Conservation (phyloP, 139 green algal genomes). For the Micractinium conductrix region DNA sequence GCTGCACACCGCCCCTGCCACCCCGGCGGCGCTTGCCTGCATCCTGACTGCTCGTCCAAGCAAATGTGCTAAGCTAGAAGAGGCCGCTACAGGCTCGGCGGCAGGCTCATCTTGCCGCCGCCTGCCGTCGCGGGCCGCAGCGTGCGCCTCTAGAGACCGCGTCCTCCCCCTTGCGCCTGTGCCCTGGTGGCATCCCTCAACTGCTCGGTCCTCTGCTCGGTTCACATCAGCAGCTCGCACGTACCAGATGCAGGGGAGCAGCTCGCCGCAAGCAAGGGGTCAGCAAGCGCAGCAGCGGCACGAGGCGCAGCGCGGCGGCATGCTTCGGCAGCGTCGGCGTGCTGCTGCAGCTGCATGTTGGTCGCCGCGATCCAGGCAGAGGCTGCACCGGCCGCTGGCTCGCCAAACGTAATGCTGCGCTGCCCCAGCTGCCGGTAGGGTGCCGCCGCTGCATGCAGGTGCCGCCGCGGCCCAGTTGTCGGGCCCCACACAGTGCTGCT, state of each 20-base stretch:
- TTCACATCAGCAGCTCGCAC: not conserved
- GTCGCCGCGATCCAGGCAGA: not conserved
- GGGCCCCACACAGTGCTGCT: not conserved
- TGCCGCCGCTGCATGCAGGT: too few species aligned
- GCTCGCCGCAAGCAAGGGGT: not conserved
- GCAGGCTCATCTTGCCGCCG: not conserved
- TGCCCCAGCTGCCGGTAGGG: too few species aligned
- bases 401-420: not conserved
- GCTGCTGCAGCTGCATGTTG: not conserved
- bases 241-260: not conserved
- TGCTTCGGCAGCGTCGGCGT: too few species aligned
- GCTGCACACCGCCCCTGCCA: not conserved
- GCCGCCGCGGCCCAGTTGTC: not conserved
- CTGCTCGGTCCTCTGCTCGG: not conserved
- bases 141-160: not conserved
- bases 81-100: not conserved
- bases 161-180: too few species aligned
- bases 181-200: too few species aligned
- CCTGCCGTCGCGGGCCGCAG: not conserved
- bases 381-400: too few species aligned
- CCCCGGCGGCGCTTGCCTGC: not conserved
- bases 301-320: not conserved
- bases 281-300: constrained; percentile 9
- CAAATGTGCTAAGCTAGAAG: not conserved
- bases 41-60: not conserved